A percentile compares a stretch with the other conserved stretches of the same genome.
These are phyloP conservation scores for Trichophyton benhamiae DNA, from an alignment of 2,329 filamentous ascomycete species.

Conservation along the genomic window DNA sequence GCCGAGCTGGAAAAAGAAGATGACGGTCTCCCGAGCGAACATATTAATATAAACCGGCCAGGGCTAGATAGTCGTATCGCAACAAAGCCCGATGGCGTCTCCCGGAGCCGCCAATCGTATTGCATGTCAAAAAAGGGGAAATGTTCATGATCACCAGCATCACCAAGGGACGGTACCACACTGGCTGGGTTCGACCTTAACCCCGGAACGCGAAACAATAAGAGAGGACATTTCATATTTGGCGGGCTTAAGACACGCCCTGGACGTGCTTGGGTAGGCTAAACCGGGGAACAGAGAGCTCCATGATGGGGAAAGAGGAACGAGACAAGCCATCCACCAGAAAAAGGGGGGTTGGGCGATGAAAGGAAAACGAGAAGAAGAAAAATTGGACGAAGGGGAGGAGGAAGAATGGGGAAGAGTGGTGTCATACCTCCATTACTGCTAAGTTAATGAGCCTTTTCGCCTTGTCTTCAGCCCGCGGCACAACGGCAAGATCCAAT, in stretches of 20 bases:
- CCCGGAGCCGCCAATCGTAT: background rate
- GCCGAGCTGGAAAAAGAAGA: background rate
- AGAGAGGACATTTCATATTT: conserved; percentile 4
- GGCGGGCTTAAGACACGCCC: background rate
- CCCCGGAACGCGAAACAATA: background rate
- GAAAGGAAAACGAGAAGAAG: conserved; percentile 5
- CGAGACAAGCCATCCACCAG: background rate
- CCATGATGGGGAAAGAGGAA: conserved; percentile 4
- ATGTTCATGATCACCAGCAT: background rate
- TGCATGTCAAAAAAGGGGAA: background rate
- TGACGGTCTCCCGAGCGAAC: background rate
- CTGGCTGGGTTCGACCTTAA: background rate
- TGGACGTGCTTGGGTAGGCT: conserved; percentile 1
- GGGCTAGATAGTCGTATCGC: background rate
- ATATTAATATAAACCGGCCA: background rate
- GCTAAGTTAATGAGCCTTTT: background rate
- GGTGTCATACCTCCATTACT: conserved; percentile 15
- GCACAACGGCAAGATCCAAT: conserved; percentile 11
- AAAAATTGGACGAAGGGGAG: background rate
- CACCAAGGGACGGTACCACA: background rate
- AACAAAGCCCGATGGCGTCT: background rate
- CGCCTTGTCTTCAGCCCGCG: background rate
- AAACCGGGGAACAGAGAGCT: background rate
- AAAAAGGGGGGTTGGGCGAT: background rate
- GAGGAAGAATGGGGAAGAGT: conserved; percentile 8